Evolutionary conservation across 2,329 filamentous ascomycete species (phyloP).

Genomic region (Aspergillus sp.): DNA sequence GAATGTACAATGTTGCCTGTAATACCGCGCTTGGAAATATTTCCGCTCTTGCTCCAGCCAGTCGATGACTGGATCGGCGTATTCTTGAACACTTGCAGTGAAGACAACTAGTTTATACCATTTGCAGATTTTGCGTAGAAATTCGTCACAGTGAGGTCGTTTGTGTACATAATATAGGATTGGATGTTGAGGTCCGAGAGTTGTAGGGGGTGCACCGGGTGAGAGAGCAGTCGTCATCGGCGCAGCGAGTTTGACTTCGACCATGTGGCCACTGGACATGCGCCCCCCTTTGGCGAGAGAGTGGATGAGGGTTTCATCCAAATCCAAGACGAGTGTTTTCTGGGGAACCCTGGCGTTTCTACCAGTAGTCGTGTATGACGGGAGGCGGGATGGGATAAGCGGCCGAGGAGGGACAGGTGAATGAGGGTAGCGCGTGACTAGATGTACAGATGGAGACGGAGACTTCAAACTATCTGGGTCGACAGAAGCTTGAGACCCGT

Average conservation of each 20-base stretch:
- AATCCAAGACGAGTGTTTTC: constrained; percentile 92
- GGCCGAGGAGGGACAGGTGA: constrained; percentile 86
- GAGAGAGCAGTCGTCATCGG: constrained; percentile 40
- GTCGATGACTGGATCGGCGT: constrained; percentile 97
- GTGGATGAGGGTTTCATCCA: constrained; percentile 97
- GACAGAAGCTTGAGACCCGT: constrained; percentile 48
- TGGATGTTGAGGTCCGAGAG: constrained; percentile 81
- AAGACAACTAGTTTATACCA: constrained; percentile 99
- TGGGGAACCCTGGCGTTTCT: constrained; percentile 57
- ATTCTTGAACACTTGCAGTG: constrained; percentile 96
- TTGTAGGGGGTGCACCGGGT: constrained; percentile 58
- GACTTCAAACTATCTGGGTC: constrained; percentile 84
- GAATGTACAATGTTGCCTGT: constrained; percentile 95
- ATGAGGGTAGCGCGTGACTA: constrained; percentile 85
- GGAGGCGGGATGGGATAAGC: constrained; percentile 82
- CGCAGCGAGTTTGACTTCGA: constrained; percentile 77
- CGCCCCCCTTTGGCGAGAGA: constrained; percentile 95
- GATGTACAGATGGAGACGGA: constrained; percentile 71
- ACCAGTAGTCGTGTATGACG: constrained; percentile 70
- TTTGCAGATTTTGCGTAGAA: constrained; percentile 88
- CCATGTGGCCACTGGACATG: constrained; percentile 97
- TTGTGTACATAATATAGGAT: constrained; percentile 99
- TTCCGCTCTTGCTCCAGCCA: constrained; percentile 97
- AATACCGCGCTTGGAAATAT: constrained; percentile 91
- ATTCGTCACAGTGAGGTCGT: constrained; percentile 94